Base-by-base conservation (phyloP, 345 rosid species). In the Lagerstroemia speciosa region DNA sequence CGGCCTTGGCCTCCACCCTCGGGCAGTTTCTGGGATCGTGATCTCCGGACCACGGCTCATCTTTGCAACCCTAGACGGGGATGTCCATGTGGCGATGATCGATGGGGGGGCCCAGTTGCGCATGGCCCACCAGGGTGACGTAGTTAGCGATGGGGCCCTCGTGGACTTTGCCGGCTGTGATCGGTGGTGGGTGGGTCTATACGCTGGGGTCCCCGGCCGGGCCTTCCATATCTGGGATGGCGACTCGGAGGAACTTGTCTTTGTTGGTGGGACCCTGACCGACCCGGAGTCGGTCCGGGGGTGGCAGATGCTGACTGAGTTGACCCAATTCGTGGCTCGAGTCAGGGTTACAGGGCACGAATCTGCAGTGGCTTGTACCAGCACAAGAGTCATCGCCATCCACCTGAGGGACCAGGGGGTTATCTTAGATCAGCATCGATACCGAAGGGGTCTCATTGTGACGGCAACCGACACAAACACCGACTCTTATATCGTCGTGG, bases 181-280 rank as follows among this genome's bases (percentile, higher is more conserved):
- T 12, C 87, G 81, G 0, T 89, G 87, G 84, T 93, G 98, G 98
- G 95, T 87, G n/a, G 98, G 97, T 8, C 87, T 93, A 5, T 89
- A 83, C 64, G 98, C 97, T 0, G 98, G 98, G 0, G 83, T 83
- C 0, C 92, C 93, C 0, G 94, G 87, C 26, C 90, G 85, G 41
- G 88, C 97, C 3, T 84, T 88, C 69, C 96, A 71, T 53, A 83
- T 94, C 8, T 94, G 99, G 99, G 79, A 91, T 62, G 79, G 83
- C 0, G 67, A 73, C 71, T 68, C 79, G 0, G 97, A 88, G 71
- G 83, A 79, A 62, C 73, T 77, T 0, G 75, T 82, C 0, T 86
- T 81, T 65, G 79, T 84, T 2, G 94, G 86, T 26, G 88, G 92
- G 17, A 5, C 84, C 0, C 65, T 94, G 43, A 91, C 97, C 0